Percentiles rank a stretch among this genome's conserved stretches.
phyloP scores from a whole-genome alignment of 352 stramenopile genomes.

The Phytophthora meadii region DNA sequence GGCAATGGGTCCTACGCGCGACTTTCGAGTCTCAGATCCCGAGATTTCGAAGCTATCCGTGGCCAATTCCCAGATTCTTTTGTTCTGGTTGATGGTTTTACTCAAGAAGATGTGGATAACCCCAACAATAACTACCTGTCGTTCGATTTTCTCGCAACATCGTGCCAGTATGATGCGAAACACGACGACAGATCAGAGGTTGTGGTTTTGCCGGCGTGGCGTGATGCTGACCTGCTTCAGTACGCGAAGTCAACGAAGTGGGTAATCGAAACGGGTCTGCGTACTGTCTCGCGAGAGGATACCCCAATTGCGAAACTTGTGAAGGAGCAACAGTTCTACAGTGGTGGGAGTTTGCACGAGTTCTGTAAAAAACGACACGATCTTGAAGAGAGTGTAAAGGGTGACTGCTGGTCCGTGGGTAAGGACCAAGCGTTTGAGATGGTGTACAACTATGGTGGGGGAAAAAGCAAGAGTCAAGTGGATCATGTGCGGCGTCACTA shows the following conservation, averaged over 20 bases:
- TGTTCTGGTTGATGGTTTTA: slow-evolving; percentile 29
- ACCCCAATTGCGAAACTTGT: background rate
- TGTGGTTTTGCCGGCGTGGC: slow-evolving; percentile 36
- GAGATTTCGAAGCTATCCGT: slow-evolving; percentile 2
- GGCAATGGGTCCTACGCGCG: slow-evolving; percentile 9
- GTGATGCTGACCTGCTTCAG: slow-evolving; percentile 9
- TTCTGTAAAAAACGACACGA: background rate
- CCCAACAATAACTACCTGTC: background rate
- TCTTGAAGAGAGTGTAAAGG: background rate
- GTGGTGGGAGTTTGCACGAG: background rate
- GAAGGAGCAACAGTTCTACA: background rate
- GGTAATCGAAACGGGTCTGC: background rate
- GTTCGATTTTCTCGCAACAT: slow-evolving; percentile 28
- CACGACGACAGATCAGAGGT: slow-evolving; percentile 15
- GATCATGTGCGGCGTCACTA: background rate
- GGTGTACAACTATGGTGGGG: background rate
- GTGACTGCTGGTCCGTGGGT: background rate
- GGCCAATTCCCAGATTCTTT: background rate
- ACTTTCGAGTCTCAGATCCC: slow-evolving; percentile 2
- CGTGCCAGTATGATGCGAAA: slow-evolving; percentile 33
- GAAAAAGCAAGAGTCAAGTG: background rate
- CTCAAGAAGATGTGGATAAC: background rate
- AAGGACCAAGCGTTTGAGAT: background rate
- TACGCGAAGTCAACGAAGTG: background rate
- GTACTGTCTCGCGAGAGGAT: background rate